These are phyloP conservation scores for Trifolium pratense DNA, from an alignment of 306 rosid species.

Conservation along the genomic window DNA sequence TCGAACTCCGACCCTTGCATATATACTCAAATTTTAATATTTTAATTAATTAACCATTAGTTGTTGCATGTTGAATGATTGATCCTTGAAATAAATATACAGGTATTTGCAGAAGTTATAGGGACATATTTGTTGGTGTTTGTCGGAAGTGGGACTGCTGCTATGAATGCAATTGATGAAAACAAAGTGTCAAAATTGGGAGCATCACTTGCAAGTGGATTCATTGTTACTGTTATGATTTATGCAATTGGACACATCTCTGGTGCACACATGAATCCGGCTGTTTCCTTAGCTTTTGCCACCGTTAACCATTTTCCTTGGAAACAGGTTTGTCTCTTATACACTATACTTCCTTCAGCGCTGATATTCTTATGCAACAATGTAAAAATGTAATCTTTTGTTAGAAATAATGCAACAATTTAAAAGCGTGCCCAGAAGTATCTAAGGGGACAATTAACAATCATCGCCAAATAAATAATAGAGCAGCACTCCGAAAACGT, in stretches of 20 bases:
- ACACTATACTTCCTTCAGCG: background rate
- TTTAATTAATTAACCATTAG: no score
- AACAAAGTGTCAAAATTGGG: conserved; percentile 61
- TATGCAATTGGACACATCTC: conserved; percentile 88
- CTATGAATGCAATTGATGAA: conserved; percentile 54
- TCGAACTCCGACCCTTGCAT: no score
- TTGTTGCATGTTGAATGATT: no score
- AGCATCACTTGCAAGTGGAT: conserved; percentile 79
- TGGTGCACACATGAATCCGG: conserved; percentile 90
- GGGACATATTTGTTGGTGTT: conserved; percentile 80
- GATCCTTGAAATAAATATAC: background rate
- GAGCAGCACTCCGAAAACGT: no score
- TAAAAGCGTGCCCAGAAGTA: no score
- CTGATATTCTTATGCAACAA: no score
- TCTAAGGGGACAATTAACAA: no score
- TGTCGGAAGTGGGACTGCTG: conserved; percentile 76
- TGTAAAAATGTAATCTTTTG: no score
- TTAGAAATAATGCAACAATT: no score
- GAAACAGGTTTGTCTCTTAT: conserved; percentile 61
- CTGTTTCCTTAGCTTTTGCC: conserved; percentile 81
- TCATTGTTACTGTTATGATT: conserved; percentile 76
- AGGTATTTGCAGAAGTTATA: conserved; percentile 78
- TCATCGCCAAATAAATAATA: no score
- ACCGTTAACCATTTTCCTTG: conserved; percentile 67
- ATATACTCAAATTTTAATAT: no score